Conservation (phyloP, 345 rosid species). For the Melastoma malabathricum region DNA sequence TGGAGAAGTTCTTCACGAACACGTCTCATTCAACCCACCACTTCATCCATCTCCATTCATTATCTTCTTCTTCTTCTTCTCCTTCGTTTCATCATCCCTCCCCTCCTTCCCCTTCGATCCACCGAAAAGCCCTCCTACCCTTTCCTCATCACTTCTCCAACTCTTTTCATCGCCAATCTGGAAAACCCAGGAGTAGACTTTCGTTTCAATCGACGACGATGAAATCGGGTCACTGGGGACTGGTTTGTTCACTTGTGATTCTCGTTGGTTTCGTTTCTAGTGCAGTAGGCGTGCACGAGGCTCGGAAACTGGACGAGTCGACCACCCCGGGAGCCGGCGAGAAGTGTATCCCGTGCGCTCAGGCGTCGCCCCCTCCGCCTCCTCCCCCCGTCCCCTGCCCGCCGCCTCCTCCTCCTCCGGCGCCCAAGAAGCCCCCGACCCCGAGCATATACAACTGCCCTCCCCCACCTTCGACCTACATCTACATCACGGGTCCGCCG, state of each 20-base stretch:
- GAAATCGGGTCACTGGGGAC: neutral
- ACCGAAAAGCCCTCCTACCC: neutral
- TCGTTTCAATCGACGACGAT: no score
- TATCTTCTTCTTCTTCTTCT: no score
- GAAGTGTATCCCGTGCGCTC: slow-evolving; percentile 28
- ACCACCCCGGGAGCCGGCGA: slow-evolving; percentile 8
- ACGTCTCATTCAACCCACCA: slow-evolving; percentile 11
- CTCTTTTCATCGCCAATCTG: neutral
- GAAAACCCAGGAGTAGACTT: neutral
- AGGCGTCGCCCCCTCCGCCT: slow-evolving; percentile 22
- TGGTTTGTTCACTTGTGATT: neutral
- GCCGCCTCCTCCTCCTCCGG: slow-evolving; percentile 22
- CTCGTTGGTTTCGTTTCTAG: slow-evolving; percentile 4
- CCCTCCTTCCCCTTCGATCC: slow-evolving; percentile 3
- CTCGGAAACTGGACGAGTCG: slow-evolving; percentile 20
- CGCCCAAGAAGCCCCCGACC: slow-evolving; percentile 28
- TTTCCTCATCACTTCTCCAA: neutral
- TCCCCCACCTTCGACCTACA: slow-evolving; percentile 18
- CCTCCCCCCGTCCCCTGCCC: slow-evolving; percentile 9
- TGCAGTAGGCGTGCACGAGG: slow-evolving; percentile 7
- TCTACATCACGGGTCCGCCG: slow-evolving; percentile 42
- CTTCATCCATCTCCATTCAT: no score
- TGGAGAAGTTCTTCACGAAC: slow-evolving; percentile 2
- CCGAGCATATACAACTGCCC: slow-evolving; percentile 26
- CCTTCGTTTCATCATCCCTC: no score